Evolutionary conservation across 2,329 filamentous ascomycete genomes (phyloP), one percentile per base, ranked within the genome.

Genomic region (Dactylonectria estremocensis): DNA sequence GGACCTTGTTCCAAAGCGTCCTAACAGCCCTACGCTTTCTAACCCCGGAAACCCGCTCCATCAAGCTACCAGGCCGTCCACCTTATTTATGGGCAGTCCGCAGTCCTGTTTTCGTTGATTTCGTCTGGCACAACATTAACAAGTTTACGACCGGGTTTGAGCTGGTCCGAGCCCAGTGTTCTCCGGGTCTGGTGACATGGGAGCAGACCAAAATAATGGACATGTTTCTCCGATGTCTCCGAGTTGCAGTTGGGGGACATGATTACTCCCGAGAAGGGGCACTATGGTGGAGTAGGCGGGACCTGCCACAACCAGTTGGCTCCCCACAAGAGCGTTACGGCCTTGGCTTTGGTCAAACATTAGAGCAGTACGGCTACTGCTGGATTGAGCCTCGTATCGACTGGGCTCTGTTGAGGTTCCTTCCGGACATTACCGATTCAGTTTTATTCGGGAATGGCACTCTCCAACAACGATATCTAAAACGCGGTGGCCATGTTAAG

Each of bases 231-330:
- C 18, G 16, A 33, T 65, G n/a, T 61, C 63, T 65, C 1, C 43
- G 43, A 43, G 63, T 65, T 33, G 50, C 56, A 56, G 37, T 37
- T 8, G n/a, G 63, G 10, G 56, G 55, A 28, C 6, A 61, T 61
- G n/a, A 65, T 35, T 65, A 65, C 56, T 65, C 63, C 31, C 48
- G 49, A 55, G 37, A 65, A 65, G 63, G 56, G 50, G 63, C 43
- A 11, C 13, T 65, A 35, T 65, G n/a, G 56, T 65, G 28, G 63
- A 65, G 63, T 46, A 65, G 43, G 56, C 43, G n/a, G 13, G 56
- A 65, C 3, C 63, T 61, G 20, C 49, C 28, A 5, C 31, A 60
- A 35, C 49, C 16, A 60, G 37, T 56, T 1, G 50, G 50, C 35
- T 55, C 6, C 16, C 49, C 31, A 40, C 9, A 35, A 55, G 63